Evolutionary conservation across 257 asterid species (phyloP), one percentile per base, ranked within the genome.

Genomic region (Penstemon davidsonii): DNA sequence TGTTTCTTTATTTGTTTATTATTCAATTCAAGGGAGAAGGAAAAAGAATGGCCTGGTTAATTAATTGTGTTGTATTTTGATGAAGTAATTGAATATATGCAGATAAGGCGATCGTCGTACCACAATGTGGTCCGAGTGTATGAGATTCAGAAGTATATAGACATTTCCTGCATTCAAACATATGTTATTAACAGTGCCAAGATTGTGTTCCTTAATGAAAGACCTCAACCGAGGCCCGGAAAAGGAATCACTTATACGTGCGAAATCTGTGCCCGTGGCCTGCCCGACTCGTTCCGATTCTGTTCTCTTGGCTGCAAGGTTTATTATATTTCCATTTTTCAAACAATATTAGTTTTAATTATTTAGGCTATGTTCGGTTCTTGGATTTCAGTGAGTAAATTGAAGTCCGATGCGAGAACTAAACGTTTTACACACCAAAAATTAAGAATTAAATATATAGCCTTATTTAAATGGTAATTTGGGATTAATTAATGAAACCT

Each of bases 301-400:
- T 85, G 91, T 42, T 85, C 91, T 8, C 79, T 85, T 0, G 91
- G 80, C 62, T 85, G 91, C 88, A 85, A 85, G 88, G 91, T 85
- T 5, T 0, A 1, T 8, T 33, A 15, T 10, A 39, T 5, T 12
- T 7, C 10, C 5, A 13, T 42, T 33, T 49, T 25, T 25, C 2
- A 25, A 25, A 25, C 33, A 1, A 15, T 15, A 15, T 15, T 15
- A 15, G 18, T 15, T 15, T 15, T 15, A 15, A 15, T 15, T 15
- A 15, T 15, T 15, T 15, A 15, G 18, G 18, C 25, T 10, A 36
- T 25, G 11, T 6, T 15, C 41, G 33, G 33, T 25, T 25, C 33
- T 25, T 25, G 33, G 33, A 25, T 25, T 25, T 25, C 33, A 25
- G 33, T 25, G 33, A 25, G 33, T 25, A 25, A 25, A 25, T 0